phyloP scores from a whole-genome alignment of 257 asterid species.

The Petrea volubilis region DNA sequence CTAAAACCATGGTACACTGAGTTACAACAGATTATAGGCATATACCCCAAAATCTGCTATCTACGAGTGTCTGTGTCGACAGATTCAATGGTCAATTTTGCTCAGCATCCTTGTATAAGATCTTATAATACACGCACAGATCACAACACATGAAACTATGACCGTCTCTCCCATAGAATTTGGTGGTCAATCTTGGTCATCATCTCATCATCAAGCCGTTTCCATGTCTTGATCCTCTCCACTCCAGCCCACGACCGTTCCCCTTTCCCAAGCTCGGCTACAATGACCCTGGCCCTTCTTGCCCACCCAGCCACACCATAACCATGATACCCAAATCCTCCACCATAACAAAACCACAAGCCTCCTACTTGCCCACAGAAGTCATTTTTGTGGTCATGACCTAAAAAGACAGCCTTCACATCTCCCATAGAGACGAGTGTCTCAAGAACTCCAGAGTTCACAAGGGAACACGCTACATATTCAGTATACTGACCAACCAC shows the following conservation, averaged over 20 bases:
- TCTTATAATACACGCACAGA: too few relatives aligned
- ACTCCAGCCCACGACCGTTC: constrained; percentile 58
- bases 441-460: constrained; percentile 72
- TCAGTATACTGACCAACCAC: constrained; percentile 63
- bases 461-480: constrained; percentile 64
- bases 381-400: constrained; percentile 94
- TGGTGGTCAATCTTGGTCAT: constrained; percentile 77
- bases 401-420: constrained; percentile 84
- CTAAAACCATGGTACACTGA: too few relatives aligned
- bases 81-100: too few relatives aligned
- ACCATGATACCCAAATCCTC: constrained; percentile 95
- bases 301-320: constrained; percentile 80
- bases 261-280: constrained; percentile 72
- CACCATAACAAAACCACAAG: constrained; percentile 94
- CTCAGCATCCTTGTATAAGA: too few relatives aligned
- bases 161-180: constrained; percentile 62
- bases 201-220: constrained; percentile 62
- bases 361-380: constrained; percentile 73
- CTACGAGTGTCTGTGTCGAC: too few relatives aligned
- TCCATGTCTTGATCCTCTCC: constrained; percentile 80
- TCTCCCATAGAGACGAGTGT: constrained; percentile 65
- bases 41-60: background rate
- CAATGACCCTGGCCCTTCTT: constrained; percentile 72
- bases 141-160: too few relatives aligned
- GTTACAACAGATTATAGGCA: too few relatives aligned